A percentile compares a stretch with the other conserved stretches of the same genome.
phyloP scores from a whole-genome alignment of 306 rosid species.

The Vigna angularis region DNA sequence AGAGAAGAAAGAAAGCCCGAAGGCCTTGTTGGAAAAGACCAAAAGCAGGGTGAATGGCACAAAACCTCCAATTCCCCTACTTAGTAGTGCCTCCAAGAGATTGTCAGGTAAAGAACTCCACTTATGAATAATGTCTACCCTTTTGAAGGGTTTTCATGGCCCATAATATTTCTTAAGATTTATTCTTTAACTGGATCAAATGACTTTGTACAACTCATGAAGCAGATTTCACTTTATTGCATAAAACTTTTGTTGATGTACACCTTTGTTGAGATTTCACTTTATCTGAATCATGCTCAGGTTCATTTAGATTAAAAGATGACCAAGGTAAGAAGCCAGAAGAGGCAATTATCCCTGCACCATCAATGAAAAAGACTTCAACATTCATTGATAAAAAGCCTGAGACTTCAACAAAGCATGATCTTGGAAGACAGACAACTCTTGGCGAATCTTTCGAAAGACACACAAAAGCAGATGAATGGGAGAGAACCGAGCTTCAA shows the following conservation, averaged over 20 bases:
- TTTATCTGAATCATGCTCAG: slow-evolving; percentile 47
- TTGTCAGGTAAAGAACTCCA: slow-evolving; percentile 56
- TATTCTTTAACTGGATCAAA: not conserved
- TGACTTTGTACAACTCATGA: not conserved
- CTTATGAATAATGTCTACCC: not conserved
- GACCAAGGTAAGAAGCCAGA: slow-evolving; percentile 49
- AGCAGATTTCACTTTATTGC: not conserved
- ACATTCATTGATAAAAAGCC: slow-evolving; percentile 45
- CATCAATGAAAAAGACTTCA: slow-evolving; percentile 52
- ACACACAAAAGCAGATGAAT: slow-evolving; percentile 55
- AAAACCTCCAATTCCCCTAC: slow-evolving; percentile 41
- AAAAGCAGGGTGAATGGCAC: slow-evolving; percentile 55
- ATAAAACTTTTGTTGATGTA: not conserved
- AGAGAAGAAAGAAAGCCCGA: slow-evolving; percentile 39
- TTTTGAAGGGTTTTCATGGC: not conserved
- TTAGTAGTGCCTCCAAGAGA: slow-evolving; percentile 52
- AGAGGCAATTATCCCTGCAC: slow-evolving; percentile 38
- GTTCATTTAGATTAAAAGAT: slow-evolving; percentile 49
- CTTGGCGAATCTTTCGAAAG: slow-evolving; percentile 10
- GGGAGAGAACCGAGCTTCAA: slow-evolving; percentile 72
- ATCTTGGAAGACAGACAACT: slow-evolving; percentile 21
- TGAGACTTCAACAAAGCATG: slow-evolving; percentile 34
- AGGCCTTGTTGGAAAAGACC: slow-evolving; percentile 36
- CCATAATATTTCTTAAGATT: not conserved
- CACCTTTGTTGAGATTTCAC: not conserved